phyloP scores from a whole-genome alignment of 805 yeast genomes.

The fission yeast (Schizosaccharomyces pombe) region DNA sequence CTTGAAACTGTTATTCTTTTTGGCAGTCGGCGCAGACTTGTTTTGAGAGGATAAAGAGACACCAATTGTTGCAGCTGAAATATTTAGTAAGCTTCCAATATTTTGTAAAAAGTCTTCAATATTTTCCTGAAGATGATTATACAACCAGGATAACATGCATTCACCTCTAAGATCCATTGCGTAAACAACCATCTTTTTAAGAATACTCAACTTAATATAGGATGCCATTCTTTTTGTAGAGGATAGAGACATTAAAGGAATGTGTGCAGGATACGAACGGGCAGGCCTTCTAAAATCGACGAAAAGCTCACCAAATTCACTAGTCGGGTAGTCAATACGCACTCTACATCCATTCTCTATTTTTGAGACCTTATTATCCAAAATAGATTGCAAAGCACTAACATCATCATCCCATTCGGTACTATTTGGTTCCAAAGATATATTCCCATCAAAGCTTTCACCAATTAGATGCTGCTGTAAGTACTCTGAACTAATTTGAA shows the following conservation, averaged over 20 bases:
- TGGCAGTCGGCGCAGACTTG: neutral
- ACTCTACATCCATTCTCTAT: neutral
- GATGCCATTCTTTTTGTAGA: conserved; percentile 26
- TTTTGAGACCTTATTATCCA: neutral
- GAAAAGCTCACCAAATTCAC: neutral
- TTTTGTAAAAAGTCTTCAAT: conserved; percentile 32
- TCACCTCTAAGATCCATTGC: conserved; percentile 33
- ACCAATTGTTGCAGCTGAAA: conserved; percentile 11
- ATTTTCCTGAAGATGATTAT: conserved; percentile 58
- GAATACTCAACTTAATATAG: conserved; percentile 17
- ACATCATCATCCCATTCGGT: neutral
- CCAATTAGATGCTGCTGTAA: neutral
- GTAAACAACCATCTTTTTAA: conserved; percentile 13
- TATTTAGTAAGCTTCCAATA: conserved; percentile 46
- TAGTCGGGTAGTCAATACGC: neutral
- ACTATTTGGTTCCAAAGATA: too few species aligned
- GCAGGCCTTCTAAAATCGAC: neutral
- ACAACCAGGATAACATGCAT: conserved; percentile 39
- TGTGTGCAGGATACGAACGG: neutral
- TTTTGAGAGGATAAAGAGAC: neutral
- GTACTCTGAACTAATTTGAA: neutral
- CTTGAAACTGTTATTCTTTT: neutral
- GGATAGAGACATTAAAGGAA: conserved; percentile 8
- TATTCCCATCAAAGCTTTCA: neutral
- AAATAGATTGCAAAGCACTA: neutral